These are phyloP conservation scores for Oryza coarctata DNA, from an alignment of 176 grass and related monocot genomes.

Conservation along the genomic window DNA sequence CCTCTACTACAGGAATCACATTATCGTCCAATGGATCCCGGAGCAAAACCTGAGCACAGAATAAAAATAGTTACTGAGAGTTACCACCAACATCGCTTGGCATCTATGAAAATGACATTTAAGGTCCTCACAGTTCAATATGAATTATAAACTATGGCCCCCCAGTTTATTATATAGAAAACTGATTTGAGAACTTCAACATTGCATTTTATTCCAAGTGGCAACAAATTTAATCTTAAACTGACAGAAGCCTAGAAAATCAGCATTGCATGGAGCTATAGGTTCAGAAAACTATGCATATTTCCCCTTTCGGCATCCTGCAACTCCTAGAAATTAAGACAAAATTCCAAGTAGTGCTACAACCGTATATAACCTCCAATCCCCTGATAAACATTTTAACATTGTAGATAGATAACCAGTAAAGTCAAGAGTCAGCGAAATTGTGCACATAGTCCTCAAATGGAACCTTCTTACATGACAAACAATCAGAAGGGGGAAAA, in stretches of 20 bases:
- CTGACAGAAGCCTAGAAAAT: not conserved
- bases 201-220: not conserved
- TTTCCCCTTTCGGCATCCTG: not conserved
- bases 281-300: not conserved
- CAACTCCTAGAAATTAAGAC: not conserved
- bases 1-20: conserved; percentile 85
- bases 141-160: conserved; percentile 1
- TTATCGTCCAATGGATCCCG: conserved; percentile 81
- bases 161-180: not conserved
- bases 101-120: conserved; percentile 3
- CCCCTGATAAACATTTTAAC: not conserved
- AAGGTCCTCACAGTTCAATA: conserved; percentile 15
- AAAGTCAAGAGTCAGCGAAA: not conserved
- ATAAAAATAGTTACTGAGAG: conserved; percentile 9
- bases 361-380: conserved; percentile 12
- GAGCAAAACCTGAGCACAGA: conserved; percentile 66
- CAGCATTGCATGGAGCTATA: not conserved
- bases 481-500: not conserved
- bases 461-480: conserved; percentile 8
- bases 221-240: not conserved
- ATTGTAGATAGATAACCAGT: not conserved
- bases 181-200: not conserved
- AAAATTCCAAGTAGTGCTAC: not conserved
- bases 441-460: not conserved
- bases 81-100: not conserved